A percentile compares a stretch with the other conserved stretches of the same genome.
Conservation (phyloP, 345 rosid species). For the Eucalyptus tenuipes region DNA sequence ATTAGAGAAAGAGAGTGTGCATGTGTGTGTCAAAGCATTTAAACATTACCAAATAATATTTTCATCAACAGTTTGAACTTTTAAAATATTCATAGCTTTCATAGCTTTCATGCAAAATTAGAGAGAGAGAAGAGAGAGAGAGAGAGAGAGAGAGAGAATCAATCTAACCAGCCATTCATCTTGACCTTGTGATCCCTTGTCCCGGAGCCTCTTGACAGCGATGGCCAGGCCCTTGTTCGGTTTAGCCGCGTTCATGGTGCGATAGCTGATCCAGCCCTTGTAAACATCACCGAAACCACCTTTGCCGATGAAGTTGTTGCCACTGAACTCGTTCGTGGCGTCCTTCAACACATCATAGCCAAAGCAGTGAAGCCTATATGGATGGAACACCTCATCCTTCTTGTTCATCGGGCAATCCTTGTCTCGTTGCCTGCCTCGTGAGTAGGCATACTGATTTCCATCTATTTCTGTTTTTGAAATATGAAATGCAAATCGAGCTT, state of each 20-base stretch:
- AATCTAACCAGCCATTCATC: slow-evolving; percentile 31
- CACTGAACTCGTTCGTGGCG: slow-evolving; percentile 26
- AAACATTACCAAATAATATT: neutral
- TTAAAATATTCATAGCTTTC: neutral
- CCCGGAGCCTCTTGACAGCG: slow-evolving; percentile 34
- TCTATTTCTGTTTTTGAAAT: neutral
- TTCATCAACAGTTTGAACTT: neutral
- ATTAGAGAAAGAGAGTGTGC: neutral
- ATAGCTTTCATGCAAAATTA: neutral
- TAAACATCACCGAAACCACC: slow-evolving; percentile 47
- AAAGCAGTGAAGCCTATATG: slow-evolving; percentile 6
- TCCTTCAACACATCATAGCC: neutral
- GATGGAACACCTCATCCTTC: neutral
- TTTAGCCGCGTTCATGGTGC: slow-evolving; percentile 2
- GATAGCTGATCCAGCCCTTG: slow-evolving; percentile 24
- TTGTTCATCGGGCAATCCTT: neutral
- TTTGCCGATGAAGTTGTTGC: slow-evolving; percentile 18
- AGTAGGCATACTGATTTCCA: neutral
- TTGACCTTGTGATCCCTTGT: slow-evolving; percentile 22
- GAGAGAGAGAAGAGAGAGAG: neutral
- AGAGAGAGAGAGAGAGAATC: neutral
- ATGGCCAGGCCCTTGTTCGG: slow-evolving; percentile 3
- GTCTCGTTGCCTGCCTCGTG: neutral
- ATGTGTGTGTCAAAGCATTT: neutral
- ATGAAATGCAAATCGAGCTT: neutral